phyloP scores from a whole-genome alignment of 2,329 filamentous ascomycete species.

The Pestalotiopsis sp. region DNA sequence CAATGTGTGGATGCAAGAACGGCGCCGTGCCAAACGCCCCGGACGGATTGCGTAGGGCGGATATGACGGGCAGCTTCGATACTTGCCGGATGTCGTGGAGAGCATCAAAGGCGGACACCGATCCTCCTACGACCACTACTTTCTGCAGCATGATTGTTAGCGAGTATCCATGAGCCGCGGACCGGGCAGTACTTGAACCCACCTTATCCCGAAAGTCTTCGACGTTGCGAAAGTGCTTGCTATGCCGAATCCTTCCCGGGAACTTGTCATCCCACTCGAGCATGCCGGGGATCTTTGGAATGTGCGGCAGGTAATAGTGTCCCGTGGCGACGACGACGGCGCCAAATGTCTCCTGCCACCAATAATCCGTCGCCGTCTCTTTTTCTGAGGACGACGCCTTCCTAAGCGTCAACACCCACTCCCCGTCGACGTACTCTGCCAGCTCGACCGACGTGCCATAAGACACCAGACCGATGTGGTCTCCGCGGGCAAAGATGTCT shows the following conservation, averaged over 20 bases:
- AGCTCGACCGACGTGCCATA: constrained; percentile 65
- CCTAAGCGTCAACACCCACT: constrained; percentile 59
- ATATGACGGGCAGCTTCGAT: constrained; percentile 22
- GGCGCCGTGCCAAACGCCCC: constrained; percentile 28
- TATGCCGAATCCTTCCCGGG: constrained; percentile 56
- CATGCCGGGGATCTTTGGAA: constrained; percentile 49
- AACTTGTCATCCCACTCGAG: constrained; percentile 44
- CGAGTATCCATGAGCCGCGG: background rate
- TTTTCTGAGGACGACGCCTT: constrained; percentile 30
- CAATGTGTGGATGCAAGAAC: constrained; percentile 25
- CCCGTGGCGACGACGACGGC: constrained; percentile 63
- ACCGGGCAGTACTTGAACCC: constrained; percentile 10
- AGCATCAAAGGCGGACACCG: constrained; percentile 65
- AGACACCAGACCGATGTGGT: constrained; percentile 53
- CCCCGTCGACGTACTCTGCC: constrained; percentile 48
- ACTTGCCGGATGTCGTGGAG: constrained; percentile 23
- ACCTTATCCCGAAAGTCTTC: constrained; percentile 50
- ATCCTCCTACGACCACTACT: constrained; percentile 65
- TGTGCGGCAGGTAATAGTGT: constrained; percentile 61
- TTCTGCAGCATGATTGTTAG: constrained; percentile 36
- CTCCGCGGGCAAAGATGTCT: constrained; percentile 50
- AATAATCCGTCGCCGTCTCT: constrained; percentile 48
- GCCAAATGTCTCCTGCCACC: constrained; percentile 67
- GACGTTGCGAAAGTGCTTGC: constrained; percentile 53
- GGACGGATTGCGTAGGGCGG: constrained; percentile 25